These are phyloP conservation scores for Schrenkiella parvula DNA, from an alignment of 345 rosid species.

Conservation along the genomic window DNA sequence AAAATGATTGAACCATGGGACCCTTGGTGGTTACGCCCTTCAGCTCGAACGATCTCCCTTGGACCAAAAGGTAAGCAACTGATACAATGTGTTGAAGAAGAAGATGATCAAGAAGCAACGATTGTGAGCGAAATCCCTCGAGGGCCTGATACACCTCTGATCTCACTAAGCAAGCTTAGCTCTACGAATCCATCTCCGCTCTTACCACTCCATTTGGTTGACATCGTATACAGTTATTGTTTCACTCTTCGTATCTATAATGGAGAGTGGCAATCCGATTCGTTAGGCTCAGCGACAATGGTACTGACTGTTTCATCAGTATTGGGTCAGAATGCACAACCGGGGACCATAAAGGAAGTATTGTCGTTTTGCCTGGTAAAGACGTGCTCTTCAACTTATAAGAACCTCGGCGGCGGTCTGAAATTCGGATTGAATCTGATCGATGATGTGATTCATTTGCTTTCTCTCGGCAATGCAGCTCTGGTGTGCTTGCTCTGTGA, in stretches of 20 bases:
- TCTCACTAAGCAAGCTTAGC: conserved; percentile 53
- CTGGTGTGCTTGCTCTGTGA: conserved; percentile 66
- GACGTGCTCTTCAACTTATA: conserved; percentile 73
- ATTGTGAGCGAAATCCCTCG: conserved; percentile 53
- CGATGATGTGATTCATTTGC: conserved; percentile 49
- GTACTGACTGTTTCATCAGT: conserved; percentile 59
- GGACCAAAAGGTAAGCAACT: conserved; percentile 61
- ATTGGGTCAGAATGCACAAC: conserved; percentile 61
- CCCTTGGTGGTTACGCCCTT: conserved; percentile 91
- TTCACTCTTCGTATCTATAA: conserved; percentile 80
- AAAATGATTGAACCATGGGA: conserved; percentile 90
- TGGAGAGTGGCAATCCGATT: conserved; percentile 83
- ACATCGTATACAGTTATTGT: conserved; percentile 68
- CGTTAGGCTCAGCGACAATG: conserved; percentile 56
- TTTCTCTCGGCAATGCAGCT: conserved; percentile 56
- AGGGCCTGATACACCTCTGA: conserved; percentile 66
- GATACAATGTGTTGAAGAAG: conserved; percentile 43
- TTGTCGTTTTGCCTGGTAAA: conserved; percentile 66
- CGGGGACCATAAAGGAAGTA: conserved; percentile 59
- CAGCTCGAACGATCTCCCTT: conserved; percentile 55
- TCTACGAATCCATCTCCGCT: conserved; percentile 68
- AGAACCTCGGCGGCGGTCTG: conserved; percentile 62
- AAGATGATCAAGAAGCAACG: background rate
- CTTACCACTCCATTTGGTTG: conserved; percentile 65
- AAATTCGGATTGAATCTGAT: conserved; percentile 63